Percentiles rank a stretch among this genome's conserved stretches.
phyloP scores from a whole-genome alignment of 208 protist species.

The Leishmania tropica region DNA sequence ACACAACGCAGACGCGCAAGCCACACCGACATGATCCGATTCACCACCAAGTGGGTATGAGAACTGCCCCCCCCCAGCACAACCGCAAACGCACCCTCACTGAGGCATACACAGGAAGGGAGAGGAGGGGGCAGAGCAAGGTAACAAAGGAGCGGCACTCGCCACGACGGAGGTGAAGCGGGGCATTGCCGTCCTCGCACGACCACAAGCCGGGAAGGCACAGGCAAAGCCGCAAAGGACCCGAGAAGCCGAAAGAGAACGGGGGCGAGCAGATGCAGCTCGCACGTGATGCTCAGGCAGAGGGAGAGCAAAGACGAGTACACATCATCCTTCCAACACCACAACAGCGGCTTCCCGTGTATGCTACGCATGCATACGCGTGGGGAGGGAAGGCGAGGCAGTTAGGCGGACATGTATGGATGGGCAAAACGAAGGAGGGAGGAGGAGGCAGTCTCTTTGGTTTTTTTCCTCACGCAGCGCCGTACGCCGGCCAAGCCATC shows the following conservation, averaged over 20 bases:
- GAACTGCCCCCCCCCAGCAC: not conserved
- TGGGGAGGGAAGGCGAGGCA: not conserved
- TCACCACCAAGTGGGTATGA: not conserved
- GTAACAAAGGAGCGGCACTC: not conserved
- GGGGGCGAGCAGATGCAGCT: not conserved
- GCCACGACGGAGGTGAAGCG: not conserved
- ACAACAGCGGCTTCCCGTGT: not conserved
- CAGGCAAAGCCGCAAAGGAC: not conserved
- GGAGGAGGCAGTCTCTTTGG: not conserved
- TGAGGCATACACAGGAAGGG: not conserved
- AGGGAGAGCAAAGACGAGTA: not conserved
- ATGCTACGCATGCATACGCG: not conserved
- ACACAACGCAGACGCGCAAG: not conserved
- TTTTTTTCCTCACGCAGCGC: not conserved
- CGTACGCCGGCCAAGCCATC: slow-evolving; percentile 30
- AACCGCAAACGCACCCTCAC: not conserved
- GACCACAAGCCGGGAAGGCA: not conserved
- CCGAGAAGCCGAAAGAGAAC: not conserved
- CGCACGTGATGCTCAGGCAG: not conserved
- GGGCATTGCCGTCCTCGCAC: not conserved
- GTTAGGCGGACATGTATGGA: not conserved
- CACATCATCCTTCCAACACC: not conserved
- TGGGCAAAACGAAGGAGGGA: not conserved
- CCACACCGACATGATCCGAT: too few relatives aligned
- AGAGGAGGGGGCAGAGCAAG: not conserved